Percentiles rank a stretch among this genome's conserved stretches.
Conservation (phyloP, 371 early-diverging fungal species). For the Apophysomyces trapeziformis region DNA sequence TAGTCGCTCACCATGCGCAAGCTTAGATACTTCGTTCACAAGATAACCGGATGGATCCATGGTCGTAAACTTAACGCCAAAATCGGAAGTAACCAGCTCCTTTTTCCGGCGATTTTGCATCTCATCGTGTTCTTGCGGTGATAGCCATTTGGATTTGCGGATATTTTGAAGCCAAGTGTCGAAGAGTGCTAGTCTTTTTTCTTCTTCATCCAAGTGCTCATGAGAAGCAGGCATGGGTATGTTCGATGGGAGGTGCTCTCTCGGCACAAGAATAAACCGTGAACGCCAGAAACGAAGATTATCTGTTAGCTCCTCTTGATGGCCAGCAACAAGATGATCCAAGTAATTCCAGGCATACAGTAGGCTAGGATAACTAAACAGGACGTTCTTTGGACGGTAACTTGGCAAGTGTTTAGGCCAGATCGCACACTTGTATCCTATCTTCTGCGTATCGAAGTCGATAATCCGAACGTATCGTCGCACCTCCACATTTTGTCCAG, state of each 20-base stretch:
- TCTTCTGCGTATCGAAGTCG: slow-evolving; percentile 60
- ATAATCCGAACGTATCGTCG: slow-evolving; percentile 83
- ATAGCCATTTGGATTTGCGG: slow-evolving; percentile 59
- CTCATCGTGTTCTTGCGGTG: slow-evolving; percentile 52
- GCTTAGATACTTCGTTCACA: slow-evolving; percentile 25
- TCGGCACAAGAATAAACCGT: slow-evolving; percentile 89
- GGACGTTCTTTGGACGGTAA: slow-evolving; percentile 61
- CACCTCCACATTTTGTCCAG: slow-evolving; percentile 82
- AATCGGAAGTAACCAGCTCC: slow-evolving; percentile 41
- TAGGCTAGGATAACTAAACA: slow-evolving; percentile 78
- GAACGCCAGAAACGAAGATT: slow-evolving; percentile 86
- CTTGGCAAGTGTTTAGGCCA: slow-evolving; percentile 79
- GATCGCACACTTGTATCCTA: slow-evolving; percentile 82
- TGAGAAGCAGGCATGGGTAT: slow-evolving; percentile 27
- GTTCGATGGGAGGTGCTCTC: slow-evolving; percentile 65
- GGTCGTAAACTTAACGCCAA: slow-evolving; percentile 47
- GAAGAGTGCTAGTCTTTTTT: slow-evolving; percentile 86
- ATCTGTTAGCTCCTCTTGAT: slow-evolving; percentile 83
- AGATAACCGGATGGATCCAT: slow-evolving; percentile 55
- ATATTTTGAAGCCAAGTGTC: slow-evolving; percentile 82
- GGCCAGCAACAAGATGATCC: slow-evolving; percentile 87
- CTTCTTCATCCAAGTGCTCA: slow-evolving; percentile 86
- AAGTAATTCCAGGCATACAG: slow-evolving; percentile 94
- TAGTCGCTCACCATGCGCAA: background rate
- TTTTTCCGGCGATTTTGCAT: slow-evolving; percentile 49